A percentile compares a stretch with the other conserved stretches of the same genome.
phyloP scores from a whole-genome alignment of 2,329 filamentous ascomycete genomes.

The Proliferodiscus dingleyae region DNA sequence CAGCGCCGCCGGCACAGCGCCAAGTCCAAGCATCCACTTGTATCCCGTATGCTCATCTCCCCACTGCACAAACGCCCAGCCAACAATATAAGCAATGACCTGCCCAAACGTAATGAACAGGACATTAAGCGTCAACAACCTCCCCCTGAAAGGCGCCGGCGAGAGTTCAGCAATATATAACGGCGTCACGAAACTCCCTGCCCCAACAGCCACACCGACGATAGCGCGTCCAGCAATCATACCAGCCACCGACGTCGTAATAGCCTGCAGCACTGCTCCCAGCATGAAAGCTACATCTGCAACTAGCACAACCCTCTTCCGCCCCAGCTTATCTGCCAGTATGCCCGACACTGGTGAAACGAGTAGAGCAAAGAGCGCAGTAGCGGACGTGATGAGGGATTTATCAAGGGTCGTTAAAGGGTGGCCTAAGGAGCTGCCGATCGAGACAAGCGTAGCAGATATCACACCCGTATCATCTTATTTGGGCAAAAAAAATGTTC shows the following conservation, averaged over 20 bases:
- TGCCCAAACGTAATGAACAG: constrained; percentile 85
- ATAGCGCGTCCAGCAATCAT: constrained; percentile 67
- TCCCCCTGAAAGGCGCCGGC: constrained; percentile 69
- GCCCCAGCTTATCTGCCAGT: constrained; percentile 57
- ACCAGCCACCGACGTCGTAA: constrained; percentile 48
- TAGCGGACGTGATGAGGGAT: constrained; percentile 66
- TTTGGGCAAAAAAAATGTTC: constrained; percentile 2
- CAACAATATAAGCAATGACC: constrained; percentile 80
- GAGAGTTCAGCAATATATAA: constrained; percentile 85
- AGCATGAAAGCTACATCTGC: constrained; percentile 63
- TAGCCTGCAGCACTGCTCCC: constrained; percentile 63
- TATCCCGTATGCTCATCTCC: constrained; percentile 57
- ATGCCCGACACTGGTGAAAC: constrained; percentile 60
- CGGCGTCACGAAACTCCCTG: constrained; percentile 76
- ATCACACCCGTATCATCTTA: constrained; percentile 48
- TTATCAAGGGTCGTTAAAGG: constrained; percentile 59
- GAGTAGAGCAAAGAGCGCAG: constrained; percentile 60
- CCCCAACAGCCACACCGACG: constrained; percentile 69
- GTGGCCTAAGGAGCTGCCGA: constrained; percentile 52
- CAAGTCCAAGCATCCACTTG: constrained; percentile 89
- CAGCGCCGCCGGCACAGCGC: constrained; percentile 67
- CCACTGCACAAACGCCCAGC: constrained; percentile 65
- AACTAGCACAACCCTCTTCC: constrained; percentile 57
- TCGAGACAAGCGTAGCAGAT: constrained; percentile 61
- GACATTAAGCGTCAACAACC: constrained; percentile 75